Evolutionary conservation across 768 basidiomycete genomes (phyloP).

Genomic region (Russula olivacea): DNA sequence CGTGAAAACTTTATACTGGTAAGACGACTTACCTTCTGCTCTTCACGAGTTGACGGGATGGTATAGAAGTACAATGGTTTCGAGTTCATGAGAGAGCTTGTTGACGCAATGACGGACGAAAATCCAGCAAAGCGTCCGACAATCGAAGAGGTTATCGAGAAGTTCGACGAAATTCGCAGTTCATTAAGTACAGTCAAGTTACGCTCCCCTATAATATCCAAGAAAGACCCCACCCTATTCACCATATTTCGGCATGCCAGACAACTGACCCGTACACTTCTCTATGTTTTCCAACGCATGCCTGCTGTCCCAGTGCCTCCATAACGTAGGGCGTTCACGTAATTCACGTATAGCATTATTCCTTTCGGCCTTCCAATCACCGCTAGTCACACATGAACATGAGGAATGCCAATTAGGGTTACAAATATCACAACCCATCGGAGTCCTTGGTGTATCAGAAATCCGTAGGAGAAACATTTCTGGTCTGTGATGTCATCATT

Average conservation of each 20-base stretch:
- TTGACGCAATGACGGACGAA: constrained; percentile 33
- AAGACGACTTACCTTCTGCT: background rate
- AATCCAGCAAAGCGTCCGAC: constrained; percentile 34
- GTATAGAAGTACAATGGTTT: constrained; percentile 24
- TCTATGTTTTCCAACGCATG: background rate
- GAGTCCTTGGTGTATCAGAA: background rate
- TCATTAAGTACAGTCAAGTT: constrained; percentile 11
- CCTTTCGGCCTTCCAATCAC: background rate
- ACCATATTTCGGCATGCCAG: constrained; percentile 3
- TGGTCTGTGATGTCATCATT: background rate
- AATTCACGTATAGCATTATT: background rate
- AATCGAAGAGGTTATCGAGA: constrained; percentile 16
- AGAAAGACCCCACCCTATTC: constrained; percentile 7
- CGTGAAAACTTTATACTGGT: constrained; percentile 19
- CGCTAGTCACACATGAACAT: background rate
- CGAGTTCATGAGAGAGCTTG: constrained; percentile 17
- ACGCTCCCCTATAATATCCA: constrained; percentile 4
- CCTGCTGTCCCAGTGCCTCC: constrained; percentile 12
- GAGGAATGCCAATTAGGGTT: background rate
- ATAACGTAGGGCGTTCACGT: background rate
- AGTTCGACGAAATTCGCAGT: constrained; percentile 1
- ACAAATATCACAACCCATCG: background rate
- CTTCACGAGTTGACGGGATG: background rate
- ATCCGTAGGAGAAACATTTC: background rate
- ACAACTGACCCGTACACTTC: background rate